Evolutionary conservation across 768 basidiomycete species (phyloP), one percentile per base, ranked within the genome.

Genomic region (Boletus fagicola): DNA sequence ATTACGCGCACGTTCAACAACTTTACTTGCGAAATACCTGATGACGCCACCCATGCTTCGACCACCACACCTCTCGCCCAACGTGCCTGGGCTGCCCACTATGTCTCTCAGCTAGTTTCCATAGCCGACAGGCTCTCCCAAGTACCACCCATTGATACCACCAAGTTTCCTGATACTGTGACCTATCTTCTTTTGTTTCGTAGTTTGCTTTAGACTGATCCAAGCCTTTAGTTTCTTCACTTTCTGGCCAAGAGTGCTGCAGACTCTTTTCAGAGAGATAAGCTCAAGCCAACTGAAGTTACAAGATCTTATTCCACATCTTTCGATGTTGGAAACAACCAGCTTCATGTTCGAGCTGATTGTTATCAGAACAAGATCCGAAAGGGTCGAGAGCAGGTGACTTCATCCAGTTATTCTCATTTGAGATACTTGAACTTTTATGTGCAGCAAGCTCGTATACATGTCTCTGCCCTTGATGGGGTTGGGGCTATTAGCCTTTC

Each of bases 361-460:
- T 65, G 74, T 0, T 77, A 63, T 45, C 69, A 73, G 33, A 65
- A 62, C 28, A 68, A 60, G 42, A 57, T 77, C 7, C 71, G 62
- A 3, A 51, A 73, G 30, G 72, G 77, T 9, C 26, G 35, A 0
- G 62, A 69, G n/a, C 76, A 78, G 71, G 83, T 79, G 59, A 55
- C 72, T 64, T 24, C 18, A 36, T 46, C 5, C 4, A 22, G 40
- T 22, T 20, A 2, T 31, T 20, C 3, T 46, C 31, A 26, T 8
- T 44, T 33, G 5, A 24, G 8, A 56, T 42, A 26, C 15, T 47
- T 33, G 20, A 54, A 13, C 12, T 39, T 53, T 50, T 15, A 15
- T 51, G 3, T 53, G 8, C 30, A 72, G 72, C 36, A 59, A 22
- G 54, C 54, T n/a, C 52, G 28, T 1, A 56, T 75, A 1, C 56